Base-by-base conservation (phyloP, 768 basidiomycete species). In the Termitomyces eurrhizus region DNA sequence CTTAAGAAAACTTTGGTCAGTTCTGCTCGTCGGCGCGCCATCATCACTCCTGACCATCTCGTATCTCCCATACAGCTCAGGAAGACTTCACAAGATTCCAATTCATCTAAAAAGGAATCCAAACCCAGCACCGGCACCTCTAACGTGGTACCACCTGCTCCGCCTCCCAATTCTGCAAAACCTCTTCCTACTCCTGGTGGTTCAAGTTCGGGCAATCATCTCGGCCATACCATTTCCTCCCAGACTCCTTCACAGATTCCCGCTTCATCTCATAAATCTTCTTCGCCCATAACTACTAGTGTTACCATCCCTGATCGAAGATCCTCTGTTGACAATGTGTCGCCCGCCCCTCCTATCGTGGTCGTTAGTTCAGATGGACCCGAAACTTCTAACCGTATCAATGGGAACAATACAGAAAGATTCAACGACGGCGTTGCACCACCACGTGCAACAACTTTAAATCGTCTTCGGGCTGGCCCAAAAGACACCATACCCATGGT, bases 401-500 rank as follows among this genome's bases (percentile, higher is more conserved):
- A 71, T 62, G 77, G 73, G 32, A 61, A 45, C 42, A 77, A 78
- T 11, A 73, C 82, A 39, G 82, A 86, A 64, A 79, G 85, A 48
- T 70, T 81, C 50, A 86, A 86, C 72, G 75, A 80, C 58, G 68
- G 73, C 11, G 79, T 73, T 69, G 75, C 81, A 1, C 88, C 87
- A 24, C 89, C 90, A 35, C 83, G 91, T 57, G 79, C 84, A 44
- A 84, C 81, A 46, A 79, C 90, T 12, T 77, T 92, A 64, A 87
- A 83, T 68, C 87, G 92, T 66, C 84, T 93, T 57, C 84, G 92
- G 61, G 83, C 87, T 46, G 86, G 86, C 18, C 93, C 95, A 57
- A 97, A 95, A 75, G 97, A 98, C 73, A 98, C 93, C 48, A 98
- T 98, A 60, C 94, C 96, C 48, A 92, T 96, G 68, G 88, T 92